Conservation (phyloP, 306 rosid species). For the Astragalus glycyphyllos region DNA sequence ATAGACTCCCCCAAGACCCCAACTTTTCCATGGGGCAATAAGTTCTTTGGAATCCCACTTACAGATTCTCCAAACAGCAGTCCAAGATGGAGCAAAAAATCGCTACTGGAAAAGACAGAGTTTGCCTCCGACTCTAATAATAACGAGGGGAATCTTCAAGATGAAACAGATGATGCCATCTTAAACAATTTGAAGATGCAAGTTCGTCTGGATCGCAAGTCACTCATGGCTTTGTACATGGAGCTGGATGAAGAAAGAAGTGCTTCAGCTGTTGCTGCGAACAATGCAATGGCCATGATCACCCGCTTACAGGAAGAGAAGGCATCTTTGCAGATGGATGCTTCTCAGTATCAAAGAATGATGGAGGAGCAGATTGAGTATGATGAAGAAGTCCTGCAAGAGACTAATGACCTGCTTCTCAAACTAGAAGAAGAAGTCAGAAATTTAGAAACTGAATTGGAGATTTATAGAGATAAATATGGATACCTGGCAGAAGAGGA, state of each 20-base stretch:
- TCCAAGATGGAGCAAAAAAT: conserved; percentile 67
- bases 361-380: conserved; percentile 96
- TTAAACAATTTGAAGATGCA: conserved; percentile 62
- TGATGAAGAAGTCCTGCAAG: conserved; percentile 86
- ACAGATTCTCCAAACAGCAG: conserved; percentile 68
- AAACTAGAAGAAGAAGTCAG: conserved; percentile 73
- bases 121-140: conserved; percentile 46
- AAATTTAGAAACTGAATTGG: conserved; percentile 66
- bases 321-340: conserved; percentile 95
- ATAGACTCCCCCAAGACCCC: conserved; percentile 61
- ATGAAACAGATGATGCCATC: conserved; percentile 54
- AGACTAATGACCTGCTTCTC: conserved; percentile 62
- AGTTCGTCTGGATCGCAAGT: conserved; percentile 82
- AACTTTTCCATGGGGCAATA: conserved; percentile 53
- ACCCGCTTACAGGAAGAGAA: conserved; percentile 91
- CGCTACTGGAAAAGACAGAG: conserved; percentile 59
- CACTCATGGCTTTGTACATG: conserved; percentile 83
- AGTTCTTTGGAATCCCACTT: conserved; percentile 71
- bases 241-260: conserved; percentile 96
- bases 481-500: conserved; percentile 62
- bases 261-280: conserved; percentile 91
- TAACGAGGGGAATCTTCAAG: conserved; percentile 44
- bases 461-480: conserved; percentile 56
- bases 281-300: conserved; percentile 99
- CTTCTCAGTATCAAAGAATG: conserved; percentile 94